These are phyloP conservation scores for Senna tora DNA, from an alignment of 306 rosid species.

Conservation along the genomic window DNA sequence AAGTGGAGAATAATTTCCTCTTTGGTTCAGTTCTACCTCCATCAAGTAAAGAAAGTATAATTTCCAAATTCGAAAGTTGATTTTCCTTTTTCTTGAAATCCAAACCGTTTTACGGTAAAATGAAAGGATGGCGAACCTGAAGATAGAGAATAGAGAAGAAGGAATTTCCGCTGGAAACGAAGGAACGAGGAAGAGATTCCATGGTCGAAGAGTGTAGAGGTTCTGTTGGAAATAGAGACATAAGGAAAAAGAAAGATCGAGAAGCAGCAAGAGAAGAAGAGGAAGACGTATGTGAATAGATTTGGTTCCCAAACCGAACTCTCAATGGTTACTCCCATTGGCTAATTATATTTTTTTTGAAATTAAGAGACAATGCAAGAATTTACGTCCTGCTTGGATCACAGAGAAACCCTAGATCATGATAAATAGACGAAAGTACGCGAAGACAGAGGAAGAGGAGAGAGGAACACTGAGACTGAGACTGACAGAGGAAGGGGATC, in stretches of 20 bases:
- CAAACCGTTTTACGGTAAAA: constrained; percentile 27
- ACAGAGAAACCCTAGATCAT: constrained; percentile 45
- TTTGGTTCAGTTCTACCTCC: constrained; percentile 15
- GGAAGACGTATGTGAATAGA: constrained; percentile 59
- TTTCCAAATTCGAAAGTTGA: not conserved
- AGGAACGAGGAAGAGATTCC: constrained; percentile 69
- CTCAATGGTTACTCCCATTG: constrained; percentile 86
- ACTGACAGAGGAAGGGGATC: not conserved
- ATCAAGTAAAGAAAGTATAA: constrained; percentile 20
- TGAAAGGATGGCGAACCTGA: constrained; percentile 55
- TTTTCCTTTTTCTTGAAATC: constrained; percentile 37
- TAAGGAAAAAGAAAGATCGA: constrained; percentile 66
- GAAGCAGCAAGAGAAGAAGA: constrained; percentile 65
- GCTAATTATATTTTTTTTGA: constrained; percentile 14
- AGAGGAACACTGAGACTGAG: constrained; percentile 9
- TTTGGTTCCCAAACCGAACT: constrained; percentile 85
- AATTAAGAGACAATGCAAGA: constrained; percentile 25
- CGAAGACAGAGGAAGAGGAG: not conserved
- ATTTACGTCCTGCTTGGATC: constrained; percentile 37
- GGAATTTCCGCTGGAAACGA: constrained; percentile 79
- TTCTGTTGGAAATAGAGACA: constrained; percentile 45
- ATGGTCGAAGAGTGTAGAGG: constrained; percentile 71
- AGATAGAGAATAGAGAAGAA: constrained; percentile 73
- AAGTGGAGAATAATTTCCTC: not conserved
- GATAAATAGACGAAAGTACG: not conserved